phyloP scores from a whole-genome alignment of 2,329 filamentous ascomycete genomes.

The Lachnellula hyalina region DNA sequence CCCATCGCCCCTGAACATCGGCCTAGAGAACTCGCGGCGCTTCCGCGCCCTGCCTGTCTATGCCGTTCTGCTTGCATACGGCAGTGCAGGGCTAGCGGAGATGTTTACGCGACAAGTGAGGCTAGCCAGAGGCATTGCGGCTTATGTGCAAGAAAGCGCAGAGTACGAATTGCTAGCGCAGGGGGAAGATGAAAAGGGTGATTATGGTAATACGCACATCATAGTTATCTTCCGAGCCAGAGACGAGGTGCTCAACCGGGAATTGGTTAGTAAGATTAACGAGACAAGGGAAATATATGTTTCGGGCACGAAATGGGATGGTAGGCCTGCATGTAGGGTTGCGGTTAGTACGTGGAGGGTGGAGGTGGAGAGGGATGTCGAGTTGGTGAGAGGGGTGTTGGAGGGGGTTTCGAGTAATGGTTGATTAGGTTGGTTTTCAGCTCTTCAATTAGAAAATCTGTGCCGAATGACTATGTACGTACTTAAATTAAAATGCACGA shows the following conservation, averaged over 20 bases:
- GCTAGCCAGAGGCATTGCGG: slow-evolving; percentile 63
- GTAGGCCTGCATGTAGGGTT: slow-evolving; percentile 68
- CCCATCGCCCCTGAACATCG: slow-evolving; percentile 79
- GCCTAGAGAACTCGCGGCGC: slow-evolving; percentile 84
- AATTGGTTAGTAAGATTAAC: slow-evolving; percentile 70
- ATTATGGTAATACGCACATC: slow-evolving; percentile 37
- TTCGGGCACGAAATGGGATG: slow-evolving; percentile 74
- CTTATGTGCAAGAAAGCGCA: slow-evolving; percentile 54
- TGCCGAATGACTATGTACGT: too few species aligned
- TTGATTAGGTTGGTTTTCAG: too few species aligned
- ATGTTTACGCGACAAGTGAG: slow-evolving; percentile 69
- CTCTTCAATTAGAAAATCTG: too few species aligned
- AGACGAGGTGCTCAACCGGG: slow-evolving; percentile 56
- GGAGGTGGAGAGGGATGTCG: slow-evolving; percentile 60
- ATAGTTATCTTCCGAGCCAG: slow-evolving; percentile 74
- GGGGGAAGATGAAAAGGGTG: slow-evolving; percentile 44
- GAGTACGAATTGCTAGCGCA: slow-evolving; percentile 63
- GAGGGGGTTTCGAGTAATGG: slow-evolving; percentile 13
- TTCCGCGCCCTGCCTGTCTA: slow-evolving; percentile 91
- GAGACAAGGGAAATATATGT: slow-evolving; percentile 70
- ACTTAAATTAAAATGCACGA: too few species aligned
- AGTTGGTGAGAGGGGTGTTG: slow-evolving; percentile 60
- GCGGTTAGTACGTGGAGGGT: slow-evolving; percentile 84
- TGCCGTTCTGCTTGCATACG: slow-evolving; percentile 70
- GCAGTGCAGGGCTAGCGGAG: slow-evolving; percentile 58